These are phyloP conservation scores for Aphanoascus verrucosus DNA, from an alignment of 2,329 filamentous ascomycete genomes.

Conservation along the genomic window DNA sequence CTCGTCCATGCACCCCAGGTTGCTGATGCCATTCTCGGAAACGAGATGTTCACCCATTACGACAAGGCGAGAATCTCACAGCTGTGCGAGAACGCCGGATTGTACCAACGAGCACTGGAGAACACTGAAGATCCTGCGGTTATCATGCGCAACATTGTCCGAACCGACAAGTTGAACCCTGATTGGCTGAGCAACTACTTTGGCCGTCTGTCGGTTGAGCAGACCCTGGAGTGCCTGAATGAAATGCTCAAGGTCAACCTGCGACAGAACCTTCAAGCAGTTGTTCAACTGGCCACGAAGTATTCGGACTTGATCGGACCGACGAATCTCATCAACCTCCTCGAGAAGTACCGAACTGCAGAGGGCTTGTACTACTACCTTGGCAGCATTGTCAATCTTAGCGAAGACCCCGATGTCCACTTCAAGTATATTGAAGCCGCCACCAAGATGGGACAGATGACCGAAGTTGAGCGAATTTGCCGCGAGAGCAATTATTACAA, in stretches of 20 bases:
- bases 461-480: slow-evolving; percentile 94
- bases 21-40: slow-evolving; percentile 91
- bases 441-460: slow-evolving; percentile 83
- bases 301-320: slow-evolving; percentile 90
- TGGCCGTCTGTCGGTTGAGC: slow-evolving; percentile 85
- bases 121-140: slow-evolving; percentile 83
- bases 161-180: slow-evolving; percentile 71
- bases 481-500: slow-evolving; percentile 86
- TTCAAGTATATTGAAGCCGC: slow-evolving; percentile 99
- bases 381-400: slow-evolving; percentile 93
- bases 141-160: slow-evolving; percentile 82
- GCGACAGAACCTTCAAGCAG: slow-evolving; percentile 87
- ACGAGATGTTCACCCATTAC: slow-evolving; percentile 97
- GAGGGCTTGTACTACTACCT: slow-evolving; percentile 98
- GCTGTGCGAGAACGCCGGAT: slow-evolving; percentile 84
- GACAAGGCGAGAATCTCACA: slow-evolving; percentile 81
- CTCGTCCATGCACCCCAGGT: slow-evolving; percentile 92
- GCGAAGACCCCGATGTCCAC: slow-evolving; percentile 86
- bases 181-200: slow-evolving; percentile 92
- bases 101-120: slow-evolving; percentile 78
- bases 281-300: slow-evolving; percentile 93
- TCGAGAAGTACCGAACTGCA: slow-evolving; percentile 95
- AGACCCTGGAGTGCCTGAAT: slow-evolving; percentile 85
- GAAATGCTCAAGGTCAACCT: slow-evolving; percentile 97
- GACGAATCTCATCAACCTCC: slow-evolving; percentile 77